Conservation (phyloP, 2,329 filamentous ascomycete species). For the Colletotrichum shisoi region DNA sequence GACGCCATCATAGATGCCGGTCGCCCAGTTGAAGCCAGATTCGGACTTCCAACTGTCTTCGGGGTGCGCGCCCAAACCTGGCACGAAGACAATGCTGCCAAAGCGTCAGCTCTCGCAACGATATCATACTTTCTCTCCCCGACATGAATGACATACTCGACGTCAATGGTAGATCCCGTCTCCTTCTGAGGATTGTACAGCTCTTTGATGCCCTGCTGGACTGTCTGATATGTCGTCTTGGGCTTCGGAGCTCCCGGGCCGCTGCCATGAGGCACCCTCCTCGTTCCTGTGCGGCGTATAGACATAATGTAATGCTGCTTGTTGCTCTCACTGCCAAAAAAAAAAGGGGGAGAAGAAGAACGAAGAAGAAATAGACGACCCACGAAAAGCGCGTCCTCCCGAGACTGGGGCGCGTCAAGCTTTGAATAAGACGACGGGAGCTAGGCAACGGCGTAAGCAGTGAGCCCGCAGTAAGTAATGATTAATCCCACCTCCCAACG, state of each 20-base stretch:
- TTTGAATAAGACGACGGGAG: constrained; percentile 28
- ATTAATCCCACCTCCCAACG: background rate
- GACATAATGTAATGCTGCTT: constrained; percentile 34
- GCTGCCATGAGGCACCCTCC: constrained; percentile 34
- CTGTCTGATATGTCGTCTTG: constrained; percentile 50
- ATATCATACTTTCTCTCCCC: background rate
- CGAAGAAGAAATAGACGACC: background rate
- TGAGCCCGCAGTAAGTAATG: background rate
- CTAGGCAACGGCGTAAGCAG: constrained; percentile 27
- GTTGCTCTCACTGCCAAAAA: background rate
- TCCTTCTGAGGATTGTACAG: constrained; percentile 47
- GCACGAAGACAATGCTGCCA: constrained; percentile 52
- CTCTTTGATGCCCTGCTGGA: constrained; percentile 52
- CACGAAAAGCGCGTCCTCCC: background rate
- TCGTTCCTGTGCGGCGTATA: constrained; percentile 32
- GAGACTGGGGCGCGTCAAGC: constrained; percentile 17
- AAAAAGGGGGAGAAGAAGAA: too few species aligned
- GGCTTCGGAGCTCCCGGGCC: constrained; percentile 37
- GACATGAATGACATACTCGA: constrained; percentile 46
- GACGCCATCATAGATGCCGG: constrained; percentile 47
- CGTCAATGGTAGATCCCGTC: constrained; percentile 45
- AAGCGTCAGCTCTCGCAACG: constrained; percentile 28
- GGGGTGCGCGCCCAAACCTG: constrained; percentile 52
- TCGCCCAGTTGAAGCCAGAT: constrained; percentile 54
- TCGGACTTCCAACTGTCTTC: constrained; percentile 52